A percentile compares a stretch with the other conserved stretches of the same genome.
Evolutionary conservation across 2,329 filamentous ascomycete species (phyloP).

Genomic region (Trichoderma breve): DNA sequence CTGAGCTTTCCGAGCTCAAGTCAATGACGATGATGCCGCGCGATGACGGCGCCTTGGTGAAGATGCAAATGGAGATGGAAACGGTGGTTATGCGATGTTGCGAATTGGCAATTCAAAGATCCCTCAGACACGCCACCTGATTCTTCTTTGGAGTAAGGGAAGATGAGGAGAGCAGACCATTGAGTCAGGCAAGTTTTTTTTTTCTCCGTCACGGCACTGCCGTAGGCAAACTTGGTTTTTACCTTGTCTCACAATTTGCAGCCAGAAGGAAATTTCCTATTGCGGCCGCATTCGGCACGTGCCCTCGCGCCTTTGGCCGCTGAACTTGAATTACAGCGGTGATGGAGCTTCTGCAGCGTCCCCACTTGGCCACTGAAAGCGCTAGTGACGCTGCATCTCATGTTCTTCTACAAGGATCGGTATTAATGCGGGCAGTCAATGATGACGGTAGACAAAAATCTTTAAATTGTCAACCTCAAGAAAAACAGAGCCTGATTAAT

Average conservation of each 20-base stretch:
- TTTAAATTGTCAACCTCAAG: not conserved
- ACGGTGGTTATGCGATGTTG: not conserved
- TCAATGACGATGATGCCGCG: slow-evolving; percentile 9
- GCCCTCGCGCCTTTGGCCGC: not conserved
- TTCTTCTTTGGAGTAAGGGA: not conserved
- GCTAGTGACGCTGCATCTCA: not conserved
- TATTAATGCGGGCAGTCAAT: not conserved
- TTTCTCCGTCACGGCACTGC: not conserved
- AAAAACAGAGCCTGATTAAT: not conserved
- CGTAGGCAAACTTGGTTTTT: not conserved
- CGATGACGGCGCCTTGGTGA: not conserved
- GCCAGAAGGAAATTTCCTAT: slow-evolving; percentile 8
- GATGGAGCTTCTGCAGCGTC: not conserved
- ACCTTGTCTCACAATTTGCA: slow-evolving; percentile 8
- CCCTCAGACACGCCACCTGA: not conserved
- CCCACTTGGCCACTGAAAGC: not conserved
- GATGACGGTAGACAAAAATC: not conserved
- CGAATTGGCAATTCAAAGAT: not conserved
- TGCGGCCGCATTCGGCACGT: slow-evolving; percentile 8
- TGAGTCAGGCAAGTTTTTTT: not conserved
- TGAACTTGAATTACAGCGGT: not conserved
- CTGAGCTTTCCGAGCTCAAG: not conserved
- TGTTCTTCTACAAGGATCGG: not conserved
- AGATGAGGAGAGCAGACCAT: not conserved
- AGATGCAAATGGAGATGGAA: not conserved